Base-by-base conservation (phyloP, 1,284 basidiomycete species). In the Fomitopsis palustris region DNA sequence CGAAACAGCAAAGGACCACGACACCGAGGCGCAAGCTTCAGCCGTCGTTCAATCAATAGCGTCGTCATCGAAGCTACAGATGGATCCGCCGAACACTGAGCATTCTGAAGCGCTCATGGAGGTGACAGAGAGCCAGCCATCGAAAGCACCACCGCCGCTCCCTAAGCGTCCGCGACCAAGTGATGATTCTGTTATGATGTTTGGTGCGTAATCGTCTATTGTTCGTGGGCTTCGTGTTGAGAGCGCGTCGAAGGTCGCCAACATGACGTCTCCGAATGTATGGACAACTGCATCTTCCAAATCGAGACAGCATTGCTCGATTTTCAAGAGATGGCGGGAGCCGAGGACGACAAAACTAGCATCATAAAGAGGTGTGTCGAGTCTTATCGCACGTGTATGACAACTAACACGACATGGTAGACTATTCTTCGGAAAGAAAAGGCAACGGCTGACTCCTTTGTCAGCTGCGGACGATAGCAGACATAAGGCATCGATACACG, bases 221-320 rank as follows among this genome's bases (percentile, higher is more conserved):
- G 16, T 29, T 23, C 21, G 14, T 14, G 2, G 12, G 3, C 23
- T 25, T 17, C 53, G 47, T 31, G 23, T 29, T 0, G 4, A 23
- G 25, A 53, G 38, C 19, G n/a, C 25, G 39, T 39, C 16, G n/a
- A 62, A 86, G 95, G 95, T n/a, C 89, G 92, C 64, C 96, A 99
- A 69, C 96, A 99, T 70, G 96, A 99, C 71, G 96, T 98, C 2
- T 92, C 96, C 0, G 96, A 99, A 75, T 98, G 96, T 73, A 92
- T 99, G 85, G 96, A 99, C 75, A 99, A 99, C 68, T 96, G 96
- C 76, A 90, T 99, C 79, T 97, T 97, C 75, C 97, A 99, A 74
- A 93, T 99, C 60, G 96, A 99, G 74, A 91, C 93, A 9, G 96
- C 95, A 0, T 74, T 98, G 51, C 75, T 93, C 37, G 87, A 85